Base-by-base conservation (phyloP, 1,284 basidiomycete species). In the Pseudozyma tsukubaensis region DNA sequence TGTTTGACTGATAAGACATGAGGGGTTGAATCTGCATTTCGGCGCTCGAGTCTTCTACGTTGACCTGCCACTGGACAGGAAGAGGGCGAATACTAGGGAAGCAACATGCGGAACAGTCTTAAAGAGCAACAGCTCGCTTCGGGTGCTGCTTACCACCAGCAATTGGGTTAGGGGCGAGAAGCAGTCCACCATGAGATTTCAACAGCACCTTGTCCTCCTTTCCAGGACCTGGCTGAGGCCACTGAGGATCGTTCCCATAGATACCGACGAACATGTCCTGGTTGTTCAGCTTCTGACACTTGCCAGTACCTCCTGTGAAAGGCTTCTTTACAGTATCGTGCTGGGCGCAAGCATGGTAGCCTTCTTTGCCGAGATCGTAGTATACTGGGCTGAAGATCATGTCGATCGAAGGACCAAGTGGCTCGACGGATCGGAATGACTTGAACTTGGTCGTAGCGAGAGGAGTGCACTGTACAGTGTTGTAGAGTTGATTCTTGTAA, bases 341-440 rank as follows among this genome's bases (percentile, higher is more conserved):
- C 37, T 60, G 53, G 1, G 57, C 49, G 36, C 71, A 73, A 3
- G 53, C 47, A 34, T 73, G 71, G 32, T 61, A 68, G 4, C 47
- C 58, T 1, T 34, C 36, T 5, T 54, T 18, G 37, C 48, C 48
- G 9, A 65, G 0, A 19, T 57, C 65, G 48, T 73, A 68, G 49
- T 64, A 73, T 0, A 14, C 18, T 8, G 64, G 58, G 49, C 71
- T 73, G 48, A 73, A 73, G 48, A 58, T 37, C 12, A 59, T 18
- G 13, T 57, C 42, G 49, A 65, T 40, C 5, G 45, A 58, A 1
- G 34, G 13, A 1, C 58, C 61, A n/a, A n/a, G n/a, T n/a, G n/a
- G n/a, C n/a, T n/a, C n/a, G n/a, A n/a, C n/a, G 71, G 65, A 1
- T 50, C 34, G 21, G 71, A 55, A 68, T 13, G 71, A 73, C 24